Conservation (phyloP, 1,284 basidiomycete genomes). For the Amylostereum chailletii region DNA sequence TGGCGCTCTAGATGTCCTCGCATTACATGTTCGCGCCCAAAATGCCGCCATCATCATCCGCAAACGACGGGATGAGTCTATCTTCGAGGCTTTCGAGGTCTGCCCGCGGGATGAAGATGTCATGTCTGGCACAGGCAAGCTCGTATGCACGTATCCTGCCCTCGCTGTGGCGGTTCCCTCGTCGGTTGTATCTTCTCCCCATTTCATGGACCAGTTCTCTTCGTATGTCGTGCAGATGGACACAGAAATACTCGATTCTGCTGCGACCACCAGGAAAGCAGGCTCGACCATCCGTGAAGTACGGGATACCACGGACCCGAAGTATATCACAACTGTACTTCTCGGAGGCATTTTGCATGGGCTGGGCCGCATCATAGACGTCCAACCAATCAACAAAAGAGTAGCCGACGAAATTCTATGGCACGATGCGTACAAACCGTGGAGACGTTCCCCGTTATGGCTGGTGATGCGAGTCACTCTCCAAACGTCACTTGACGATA, state of each 20-base stretch:
- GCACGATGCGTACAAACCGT: constrained; percentile 26
- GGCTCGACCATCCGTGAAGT: constrained; percentile 17
- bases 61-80: constrained; percentile 13
- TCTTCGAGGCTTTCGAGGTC: constrained; percentile 35
- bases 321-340: constrained; percentile 30
- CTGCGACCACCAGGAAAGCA: constrained; percentile 14
- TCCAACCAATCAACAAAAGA: constrained; percentile 27
- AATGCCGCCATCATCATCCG: constrained; percentile 35
- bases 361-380: constrained; percentile 16
- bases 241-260: constrained; percentile 7
- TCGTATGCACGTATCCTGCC: constrained; percentile 26
- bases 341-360: constrained; percentile 33
- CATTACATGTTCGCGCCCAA: constrained; percentile 29
- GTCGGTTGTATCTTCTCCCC: constrained; percentile 17
- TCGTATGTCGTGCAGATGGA: constrained; percentile 27
- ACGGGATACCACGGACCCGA: constrained; percentile 26
- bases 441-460: constrained; percentile 39
- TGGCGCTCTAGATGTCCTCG: constrained; percentile 15
- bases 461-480: constrained; percentile 36
- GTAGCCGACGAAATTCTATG: constrained; percentile 39
- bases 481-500: constrained; percentile 28
- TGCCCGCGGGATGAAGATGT: constrained; percentile 24
- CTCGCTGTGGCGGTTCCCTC: constrained; percentile 24
- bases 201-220: constrained; percentile 22
- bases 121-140: constrained; percentile 28